Base-by-base conservation (phyloP, 176 grass and related monocot species). In the Oryza glumipatula region DNA sequence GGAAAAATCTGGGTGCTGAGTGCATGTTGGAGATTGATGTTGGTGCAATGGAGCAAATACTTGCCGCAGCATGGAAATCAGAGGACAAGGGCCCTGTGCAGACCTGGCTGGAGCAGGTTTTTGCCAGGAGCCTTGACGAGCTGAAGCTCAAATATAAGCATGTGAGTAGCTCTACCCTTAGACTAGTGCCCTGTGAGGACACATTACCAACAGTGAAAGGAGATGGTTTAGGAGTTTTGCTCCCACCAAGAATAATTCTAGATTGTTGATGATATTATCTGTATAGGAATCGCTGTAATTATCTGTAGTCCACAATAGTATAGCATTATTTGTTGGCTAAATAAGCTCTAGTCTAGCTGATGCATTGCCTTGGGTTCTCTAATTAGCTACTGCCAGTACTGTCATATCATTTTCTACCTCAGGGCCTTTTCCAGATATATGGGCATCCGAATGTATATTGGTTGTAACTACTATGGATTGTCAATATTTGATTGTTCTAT, bases 201-300 rank as follows among this genome's bases (percentile, higher is more conserved):
- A 4, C 23, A 19, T 30, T 35, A 4, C 17, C 68, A 38, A 38
- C 36, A 11, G 24, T 33, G 13, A 71, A 96, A 74, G 88, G 87
- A 45, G 81, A 88, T 0, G 52, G 71, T 65, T 85, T 80, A 26
- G 83, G 90, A 26, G 16, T 48, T 47, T 64, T 96, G 7, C 92
- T 99, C 41, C 97, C 97, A 51, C 84, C 89, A 19, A 99, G 86
- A 87, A 94, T 99, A 70, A 86, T 82, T 72, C 17, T 96, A 60
- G 86, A 88, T 79, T 88, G 63, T 76, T 76, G 28, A 68, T 38
- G 76, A 43, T 78, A 67, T 24, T 36, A 16, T 70, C 28, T 73
- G 79, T 88, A 84, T 85, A 89, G 88, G 83, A 84, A 86, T 90
- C 70, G 54, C 28, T 95, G 91, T 94, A 92, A 94, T 86, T 93